phyloP scores from a whole-genome alignment of 495 filamentous ascomycete species.

The Aspergillus diversus region DNA sequence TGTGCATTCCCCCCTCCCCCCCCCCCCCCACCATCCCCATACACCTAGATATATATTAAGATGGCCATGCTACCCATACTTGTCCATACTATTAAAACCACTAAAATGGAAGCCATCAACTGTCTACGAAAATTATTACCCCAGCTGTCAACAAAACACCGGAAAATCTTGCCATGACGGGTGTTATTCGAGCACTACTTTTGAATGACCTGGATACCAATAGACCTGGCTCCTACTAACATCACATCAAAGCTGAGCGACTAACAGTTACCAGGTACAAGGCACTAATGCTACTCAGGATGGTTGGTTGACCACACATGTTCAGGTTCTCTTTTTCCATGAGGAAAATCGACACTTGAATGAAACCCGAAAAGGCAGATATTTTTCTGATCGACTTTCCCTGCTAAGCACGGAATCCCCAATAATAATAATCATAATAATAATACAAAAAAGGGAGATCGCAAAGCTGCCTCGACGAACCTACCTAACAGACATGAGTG shows the following conservation, averaged over 20 bases:
- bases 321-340: too few species aligned
- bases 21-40: neutral
- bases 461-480: conserved; percentile 1
- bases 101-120: neutral
- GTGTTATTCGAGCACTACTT: too few species aligned
- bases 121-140: neutral
- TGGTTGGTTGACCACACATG: too few species aligned
- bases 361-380: conserved; percentile 3
- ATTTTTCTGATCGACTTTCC: conserved; percentile 17
- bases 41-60: neutral
- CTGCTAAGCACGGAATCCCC: conserved; percentile 22
- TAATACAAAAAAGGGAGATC: neutral
- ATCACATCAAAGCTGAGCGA: too few species aligned
- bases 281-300: too few species aligned
- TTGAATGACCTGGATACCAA: too few species aligned
- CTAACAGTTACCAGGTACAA: too few species aligned
- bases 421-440: conserved; percentile 1
- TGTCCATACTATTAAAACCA: neutral
- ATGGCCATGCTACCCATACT: neutral
- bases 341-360: neutral
- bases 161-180: too few species aligned
- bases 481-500: conserved; percentile 16
- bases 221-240: too few species aligned
- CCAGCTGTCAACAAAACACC: too few species aligned
- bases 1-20: neutral